Conservation (phyloP, 768 basidiomycete genomes). For the Mycena amicta region DNA sequence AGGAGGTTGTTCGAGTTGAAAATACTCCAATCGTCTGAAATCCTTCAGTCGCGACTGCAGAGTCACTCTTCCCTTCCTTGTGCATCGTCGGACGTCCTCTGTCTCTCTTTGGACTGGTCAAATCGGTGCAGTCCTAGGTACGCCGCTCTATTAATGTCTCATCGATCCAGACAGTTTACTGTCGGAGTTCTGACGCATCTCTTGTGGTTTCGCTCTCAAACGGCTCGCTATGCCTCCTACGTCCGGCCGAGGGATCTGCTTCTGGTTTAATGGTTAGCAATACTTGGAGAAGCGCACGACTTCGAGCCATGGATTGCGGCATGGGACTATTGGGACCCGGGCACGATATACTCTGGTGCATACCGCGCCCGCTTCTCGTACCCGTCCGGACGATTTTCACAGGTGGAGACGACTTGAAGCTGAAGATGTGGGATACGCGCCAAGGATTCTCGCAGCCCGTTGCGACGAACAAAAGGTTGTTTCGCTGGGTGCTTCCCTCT, state of each 20-base stretch:
- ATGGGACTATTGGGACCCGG: conserved; percentile 86
- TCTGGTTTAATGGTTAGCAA: conserved; percentile 46
- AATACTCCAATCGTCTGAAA: background rate
- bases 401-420: conserved; percentile 92
- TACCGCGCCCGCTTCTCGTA: background rate
- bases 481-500: background rate
- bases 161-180: background rate
- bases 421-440: conserved; percentile 91
- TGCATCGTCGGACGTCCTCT: conserved; percentile 61
- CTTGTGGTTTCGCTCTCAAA: conserved; percentile 84
- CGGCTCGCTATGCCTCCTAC: conserved; percentile 69
- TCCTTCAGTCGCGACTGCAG: conserved; percentile 41
- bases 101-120: conserved; percentile 94
- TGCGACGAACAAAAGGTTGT: conserved; percentile 73
- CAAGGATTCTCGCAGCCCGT: conserved; percentile 59
- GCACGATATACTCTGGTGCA: conserved; percentile 82
- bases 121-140: conserved; percentile 50
- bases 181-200: conserved; percentile 49
- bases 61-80: conserved; percentile 49
- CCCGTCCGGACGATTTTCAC: background rate
- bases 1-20: conserved; percentile 22
- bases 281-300: conserved; percentile 87
- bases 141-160: background rate
- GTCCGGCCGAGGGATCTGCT: conserved; percentile 41
- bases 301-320: conserved; percentile 93